Evolutionary conservation across 108 stramenopile genomes (phyloP).

Genomic region (Ochromonas danica): DNA sequence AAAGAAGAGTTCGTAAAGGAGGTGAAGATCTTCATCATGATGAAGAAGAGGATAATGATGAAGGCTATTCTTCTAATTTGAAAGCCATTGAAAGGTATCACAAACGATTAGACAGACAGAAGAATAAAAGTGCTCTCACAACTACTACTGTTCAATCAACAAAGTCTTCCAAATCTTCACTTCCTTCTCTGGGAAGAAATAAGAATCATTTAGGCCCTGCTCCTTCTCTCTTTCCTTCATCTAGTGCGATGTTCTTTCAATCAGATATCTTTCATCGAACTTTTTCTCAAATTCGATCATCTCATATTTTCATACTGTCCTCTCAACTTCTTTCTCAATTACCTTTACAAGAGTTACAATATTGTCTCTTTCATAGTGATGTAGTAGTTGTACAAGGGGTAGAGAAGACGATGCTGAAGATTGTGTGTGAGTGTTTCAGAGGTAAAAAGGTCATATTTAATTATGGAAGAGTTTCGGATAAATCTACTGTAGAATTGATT

Average conservation of each 20-base stretch:
- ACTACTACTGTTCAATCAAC: too few relatives aligned
- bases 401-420: not conserved
- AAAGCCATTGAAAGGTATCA: too few relatives aligned
- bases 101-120: too few relatives aligned
- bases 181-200: too few relatives aligned
- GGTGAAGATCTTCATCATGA: too few relatives aligned
- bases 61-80: too few relatives aligned
- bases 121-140: too few relatives aligned
- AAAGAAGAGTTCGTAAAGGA: too few relatives aligned
- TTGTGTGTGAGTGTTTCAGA: not conserved
- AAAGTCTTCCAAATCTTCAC: too few relatives aligned
- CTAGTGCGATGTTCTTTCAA: not conserved
- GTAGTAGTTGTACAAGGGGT: not conserved
- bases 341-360: not conserved
- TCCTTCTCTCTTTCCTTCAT: too few relatives aligned
- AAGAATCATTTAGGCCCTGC: too few relatives aligned
- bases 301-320: not conserved
- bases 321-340: not conserved
- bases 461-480: not conserved
- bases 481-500: not conserved
- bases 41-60: too few relatives aligned
- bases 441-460: not conserved
- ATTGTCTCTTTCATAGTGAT: not conserved
- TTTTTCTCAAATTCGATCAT: not conserved
- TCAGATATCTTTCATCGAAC: not conserved